phyloP scores from a whole-genome alignment of 768 basidiomycete genomes.

The Clitopilus passeckerianus region DNA sequence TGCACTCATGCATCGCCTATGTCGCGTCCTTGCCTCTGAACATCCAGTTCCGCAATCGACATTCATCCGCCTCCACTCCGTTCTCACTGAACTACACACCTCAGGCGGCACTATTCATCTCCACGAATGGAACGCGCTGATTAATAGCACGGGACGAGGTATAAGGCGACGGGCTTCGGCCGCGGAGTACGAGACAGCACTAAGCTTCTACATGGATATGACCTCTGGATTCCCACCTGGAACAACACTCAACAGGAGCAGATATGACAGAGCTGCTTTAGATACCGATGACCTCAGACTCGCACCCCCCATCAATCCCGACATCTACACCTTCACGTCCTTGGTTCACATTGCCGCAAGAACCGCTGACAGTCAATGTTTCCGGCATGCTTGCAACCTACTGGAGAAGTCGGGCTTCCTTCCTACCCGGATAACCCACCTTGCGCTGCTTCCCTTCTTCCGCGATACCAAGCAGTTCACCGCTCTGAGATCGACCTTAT shows the following conservation, averaged over 20 bases:
- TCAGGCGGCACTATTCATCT: conserved; percentile 48
- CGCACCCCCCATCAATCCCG: conserved; percentile 35
- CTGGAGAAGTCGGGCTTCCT: conserved; percentile 47
- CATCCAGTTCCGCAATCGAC: conserved; percentile 52
- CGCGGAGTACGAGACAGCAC: conserved; percentile 55
- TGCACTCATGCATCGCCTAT: conserved; percentile 56
- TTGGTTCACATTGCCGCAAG: conserved; percentile 61
- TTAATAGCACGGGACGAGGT: conserved; percentile 63
- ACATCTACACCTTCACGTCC: conserved; percentile 66
- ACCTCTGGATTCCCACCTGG: conserved; percentile 39
- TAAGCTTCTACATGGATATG: conserved; percentile 61
- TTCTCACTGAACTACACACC: conserved; percentile 51
- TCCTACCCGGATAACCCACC: conserved; percentile 60
- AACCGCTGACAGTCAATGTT: conserved; percentile 32
- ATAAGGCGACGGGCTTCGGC: conserved; percentile 47
- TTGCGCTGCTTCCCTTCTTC: conserved; percentile 56
- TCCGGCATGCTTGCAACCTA: conserved; percentile 51
- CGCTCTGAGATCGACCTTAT: conserved; percentile 52
- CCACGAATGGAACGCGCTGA: conserved; percentile 78
- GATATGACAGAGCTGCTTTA: not conserved
- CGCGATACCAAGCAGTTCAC: conserved; percentile 37
- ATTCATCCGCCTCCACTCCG: conserved; percentile 66
- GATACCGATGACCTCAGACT: conserved; percentile 1
- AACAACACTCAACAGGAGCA: conserved; percentile 14
- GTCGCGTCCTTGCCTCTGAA: conserved; percentile 49